Evolutionary conservation across 2,329 filamentous ascomycete species (phyloP).

Genomic region (Monosporascus sp.): DNA sequence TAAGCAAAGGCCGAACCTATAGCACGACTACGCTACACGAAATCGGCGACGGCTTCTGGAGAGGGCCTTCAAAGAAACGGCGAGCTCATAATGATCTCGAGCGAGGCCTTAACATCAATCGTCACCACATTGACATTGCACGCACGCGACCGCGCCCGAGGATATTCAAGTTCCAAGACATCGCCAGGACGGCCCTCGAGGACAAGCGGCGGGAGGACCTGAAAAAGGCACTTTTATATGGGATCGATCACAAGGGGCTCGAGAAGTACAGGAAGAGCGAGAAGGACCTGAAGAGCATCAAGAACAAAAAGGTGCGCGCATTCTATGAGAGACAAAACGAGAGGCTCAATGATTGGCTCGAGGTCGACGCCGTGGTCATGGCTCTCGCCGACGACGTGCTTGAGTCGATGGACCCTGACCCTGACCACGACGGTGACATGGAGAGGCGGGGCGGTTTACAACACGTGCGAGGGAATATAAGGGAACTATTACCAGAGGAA

Average conservation of each 20-base stretch:
- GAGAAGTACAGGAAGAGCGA: slow-evolving; percentile 46
- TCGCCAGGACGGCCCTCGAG: slow-evolving; percentile 4
- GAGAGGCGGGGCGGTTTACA: slow-evolving; percentile 48
- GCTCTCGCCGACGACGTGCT: slow-evolving; percentile 53
- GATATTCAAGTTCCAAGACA: slow-evolving; percentile 4
- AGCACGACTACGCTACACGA: neutral
- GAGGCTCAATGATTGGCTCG: slow-evolving; percentile 51
- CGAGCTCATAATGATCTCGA: slow-evolving; percentile 2
- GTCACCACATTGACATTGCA: neutral
- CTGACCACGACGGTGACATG: slow-evolving; percentile 49
- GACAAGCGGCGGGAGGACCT: slow-evolving; percentile 36
- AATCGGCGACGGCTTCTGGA: neutral
- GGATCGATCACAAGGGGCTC: slow-evolving; percentile 39
- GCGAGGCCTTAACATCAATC: neutral
- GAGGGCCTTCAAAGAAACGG: neutral
- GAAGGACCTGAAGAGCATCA: slow-evolving; percentile 47
- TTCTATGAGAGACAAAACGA: slow-evolving; percentile 53
- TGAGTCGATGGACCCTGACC: slow-evolving; percentile 55
- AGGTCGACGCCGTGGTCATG: slow-evolving; percentile 52
- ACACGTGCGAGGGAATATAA: slow-evolving; percentile 42
- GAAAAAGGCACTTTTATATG: slow-evolving; percentile 42
- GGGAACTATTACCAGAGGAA: slow-evolving; percentile 49
- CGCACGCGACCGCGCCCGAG: slow-evolving; percentile 3
- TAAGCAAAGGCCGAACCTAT: neutral
- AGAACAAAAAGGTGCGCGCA: slow-evolving; percentile 44